Evolutionary conservation across 352 stramenopile species (phyloP), one percentile per base, ranked within the genome.

Genomic region (Aphanomyces astaci): DNA sequence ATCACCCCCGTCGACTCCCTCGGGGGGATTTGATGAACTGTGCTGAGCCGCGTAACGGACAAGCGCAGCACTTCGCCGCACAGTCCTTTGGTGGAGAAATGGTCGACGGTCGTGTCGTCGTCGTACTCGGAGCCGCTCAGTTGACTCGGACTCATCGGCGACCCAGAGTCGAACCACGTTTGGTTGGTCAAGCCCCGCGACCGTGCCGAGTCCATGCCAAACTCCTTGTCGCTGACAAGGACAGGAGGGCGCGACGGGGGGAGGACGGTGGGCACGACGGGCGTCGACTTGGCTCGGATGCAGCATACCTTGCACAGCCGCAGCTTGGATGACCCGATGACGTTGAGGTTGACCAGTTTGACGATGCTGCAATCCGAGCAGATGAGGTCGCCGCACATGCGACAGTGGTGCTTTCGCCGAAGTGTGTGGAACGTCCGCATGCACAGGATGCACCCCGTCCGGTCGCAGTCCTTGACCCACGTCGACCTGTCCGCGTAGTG

Each of bases 281-380:
- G 84, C 51, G 78, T 89, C 19, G 82, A 87, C 70, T 85, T 84
- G 31, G 84, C 82, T 62, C 81, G 82, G 51, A 90, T 80, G 66
- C 76, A 86, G 66, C 84, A 92, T 53, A 89, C 81, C 64, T 92
- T 92, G 74, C 84, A 92, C 4, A 92, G 77, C 39, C 84, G 79
- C 55, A 92, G 63, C 73, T 92, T 92, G 33, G 82, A 88, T 69
- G 78, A 79, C 22, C 84, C 84, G 65, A 92, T 86, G n/a, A 85
- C 81, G 15, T 82, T 81, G 48, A 90, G 60, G 54, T 88, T 81
- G 53, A 90, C 77, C 22, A 74, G 79, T 70, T 90, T 82, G 30
- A 90, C 77, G 1, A 81, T 76, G 22, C 81, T 90, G 71, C 84
- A 92, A 64, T 92, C 84, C 2, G 80, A 89, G 77, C 84, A 92